Evolutionary conservation across 768 basidiomycete genomes (phyloP), one percentile per base, ranked within the genome.

Genomic region (Amanita fuliginea): DNA sequence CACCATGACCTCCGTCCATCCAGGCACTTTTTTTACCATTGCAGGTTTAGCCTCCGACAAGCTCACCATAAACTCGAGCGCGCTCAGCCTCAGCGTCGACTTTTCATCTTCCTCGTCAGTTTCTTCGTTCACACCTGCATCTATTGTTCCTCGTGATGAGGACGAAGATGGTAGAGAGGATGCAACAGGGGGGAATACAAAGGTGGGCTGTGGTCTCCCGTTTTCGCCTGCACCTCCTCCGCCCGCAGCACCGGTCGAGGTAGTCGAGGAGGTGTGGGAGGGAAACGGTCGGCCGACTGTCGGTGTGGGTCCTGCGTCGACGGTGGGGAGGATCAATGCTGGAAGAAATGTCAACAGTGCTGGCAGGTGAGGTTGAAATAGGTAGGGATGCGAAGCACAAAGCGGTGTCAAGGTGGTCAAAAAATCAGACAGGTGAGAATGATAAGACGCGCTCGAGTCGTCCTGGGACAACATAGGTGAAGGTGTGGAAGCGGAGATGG

Each of bases 51-150:
- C 77, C 63, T 94, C 90, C 24, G 76, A 79, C n/a, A 95, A 63
- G 10, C 77, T 79, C 47, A 93, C 71, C 78, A 94, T 83, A 46
- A 94, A 78, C 63, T 94, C 91, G 8, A 92, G 66, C 7, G 87
- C 85, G 0, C 80, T 77, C 46, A 81, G 76, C 8, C 88, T 71
- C 26, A 88, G 71, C 16, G 82, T 81, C 35, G 81, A 75, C 47
- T 77, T 74, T 51, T 85, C 82, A 43, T 91, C 85, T 14, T 76
- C 73, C 21, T 74, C 75, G 14, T 72, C 11, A 19, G 59, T 4
- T 60, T 68, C 2, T 60, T 56, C 36, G 16, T 6, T 58, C 24
- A 59, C 54, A 3, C 56, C 8, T 55, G 58, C 9, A 53, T 62
- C 13, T 19, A 26, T 18, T 6, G 40, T 8, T n/a, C 30, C 28